A percentile compares a stretch with the other conserved stretches of the same genome.
phyloP scores from a whole-genome alignment of 495 filamentous ascomycete species.

The Penicillium arizonense region DNA sequence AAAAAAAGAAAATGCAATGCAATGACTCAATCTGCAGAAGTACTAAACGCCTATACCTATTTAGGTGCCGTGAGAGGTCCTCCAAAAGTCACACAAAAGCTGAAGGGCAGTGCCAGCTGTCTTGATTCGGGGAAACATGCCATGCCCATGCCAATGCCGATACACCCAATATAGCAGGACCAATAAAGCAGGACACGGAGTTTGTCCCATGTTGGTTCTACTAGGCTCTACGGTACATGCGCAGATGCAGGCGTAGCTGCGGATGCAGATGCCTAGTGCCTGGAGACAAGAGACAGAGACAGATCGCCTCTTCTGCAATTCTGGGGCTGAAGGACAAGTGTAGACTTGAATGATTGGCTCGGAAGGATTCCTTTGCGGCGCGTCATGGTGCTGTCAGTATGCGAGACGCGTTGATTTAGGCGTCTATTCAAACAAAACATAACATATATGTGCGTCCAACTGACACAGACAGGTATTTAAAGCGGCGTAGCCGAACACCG shows the following conservation, averaged over 20 bases:
- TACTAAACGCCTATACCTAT: too few species aligned
- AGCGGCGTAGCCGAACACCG: background rate
- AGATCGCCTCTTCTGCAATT: background rate
- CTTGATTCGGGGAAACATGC: background rate
- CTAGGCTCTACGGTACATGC: background rate
- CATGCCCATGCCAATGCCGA: too few species aligned
- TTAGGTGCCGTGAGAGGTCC: too few species aligned
- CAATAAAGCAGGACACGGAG: background rate
- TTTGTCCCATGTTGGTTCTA: background rate
- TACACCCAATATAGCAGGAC: background rate
- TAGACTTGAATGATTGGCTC: background rate
- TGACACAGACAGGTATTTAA: background rate
- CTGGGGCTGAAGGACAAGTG: too few species aligned
- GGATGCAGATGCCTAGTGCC: background rate
- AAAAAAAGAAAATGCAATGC: too few species aligned
- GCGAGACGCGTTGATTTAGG: slow-evolving; percentile 1
- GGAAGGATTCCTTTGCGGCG: background rate
- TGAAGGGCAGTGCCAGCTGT: background rate
- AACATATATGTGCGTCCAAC: too few species aligned
- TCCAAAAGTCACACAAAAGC: background rate
- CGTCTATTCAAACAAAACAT: background rate
- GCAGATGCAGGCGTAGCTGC: background rate
- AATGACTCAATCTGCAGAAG: too few species aligned
- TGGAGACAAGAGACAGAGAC: background rate
- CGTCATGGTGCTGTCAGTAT: background rate